These are phyloP conservation scores for Botryotinia narcissicola DNA, from an alignment of 2,329 filamentous ascomycete genomes.

Conservation along the genomic window DNA sequence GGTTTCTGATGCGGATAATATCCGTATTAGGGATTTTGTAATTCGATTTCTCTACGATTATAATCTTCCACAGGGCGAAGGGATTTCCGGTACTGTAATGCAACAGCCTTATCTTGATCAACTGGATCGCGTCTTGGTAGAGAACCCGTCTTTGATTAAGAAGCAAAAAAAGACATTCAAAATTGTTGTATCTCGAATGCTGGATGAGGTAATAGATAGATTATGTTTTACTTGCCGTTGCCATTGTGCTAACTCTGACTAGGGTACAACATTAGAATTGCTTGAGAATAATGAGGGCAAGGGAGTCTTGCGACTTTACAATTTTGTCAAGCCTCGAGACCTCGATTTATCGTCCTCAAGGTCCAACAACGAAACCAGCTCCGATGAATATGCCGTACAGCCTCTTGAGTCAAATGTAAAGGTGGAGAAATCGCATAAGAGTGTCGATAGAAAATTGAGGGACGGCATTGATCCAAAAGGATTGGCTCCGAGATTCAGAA, in stretches of 20 bases:
- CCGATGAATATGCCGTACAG: background rate
- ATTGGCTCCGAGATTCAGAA: conserved; percentile 6
- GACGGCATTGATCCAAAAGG: conserved; percentile 16
- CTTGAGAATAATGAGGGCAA: conserved; percentile 2
- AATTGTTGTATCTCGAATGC: background rate
- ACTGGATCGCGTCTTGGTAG: background rate
- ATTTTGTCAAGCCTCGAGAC: conserved; percentile 14
- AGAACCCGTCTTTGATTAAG: background rate
- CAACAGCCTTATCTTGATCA: conserved; percentile 8
- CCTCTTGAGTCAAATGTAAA: too few relatives aligned
- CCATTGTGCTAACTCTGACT: background rate
- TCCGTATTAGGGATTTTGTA: background rate
- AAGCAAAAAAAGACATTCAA: conserved; percentile 10
- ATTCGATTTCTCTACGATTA: background rate
- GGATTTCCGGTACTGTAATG: background rate
- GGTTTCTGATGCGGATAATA: conserved; percentile 7
- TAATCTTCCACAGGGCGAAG: background rate
- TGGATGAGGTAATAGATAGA: background rate
- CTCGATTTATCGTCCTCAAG: background rate
- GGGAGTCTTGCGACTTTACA: conserved; percentile 1
- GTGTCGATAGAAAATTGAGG: background rate
- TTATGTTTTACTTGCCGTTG: background rate
- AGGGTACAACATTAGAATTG: background rate
- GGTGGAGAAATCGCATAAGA: background rate
- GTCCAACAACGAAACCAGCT: background rate